Percentiles rank a stretch among this genome's conserved stretches.
phyloP scores from a whole-genome alignment of 371 early-diverging fungal species.

The Batrachochytrium dendrobatidis region DNA sequence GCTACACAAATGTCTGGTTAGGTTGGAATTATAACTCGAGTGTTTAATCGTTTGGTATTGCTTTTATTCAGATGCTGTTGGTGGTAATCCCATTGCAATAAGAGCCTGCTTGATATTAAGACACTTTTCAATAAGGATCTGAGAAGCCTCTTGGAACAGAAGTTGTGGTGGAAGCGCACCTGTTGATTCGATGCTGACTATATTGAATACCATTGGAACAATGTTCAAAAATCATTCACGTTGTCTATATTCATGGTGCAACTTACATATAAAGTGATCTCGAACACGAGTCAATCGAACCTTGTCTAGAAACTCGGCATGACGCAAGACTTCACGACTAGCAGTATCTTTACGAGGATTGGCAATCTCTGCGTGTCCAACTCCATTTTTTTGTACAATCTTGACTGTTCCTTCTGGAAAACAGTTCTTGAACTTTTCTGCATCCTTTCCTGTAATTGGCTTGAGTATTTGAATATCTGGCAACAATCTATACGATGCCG shows the following conservation, averaged over 20 bases:
- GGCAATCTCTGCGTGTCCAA: conserved; percentile 71
- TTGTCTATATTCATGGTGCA: neutral
- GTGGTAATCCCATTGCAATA: neutral
- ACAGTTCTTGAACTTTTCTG: conserved; percentile 79
- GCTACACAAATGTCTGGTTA: too few species aligned
- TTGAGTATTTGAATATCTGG: conserved; percentile 85
- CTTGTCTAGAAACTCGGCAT: conserved; percentile 85
- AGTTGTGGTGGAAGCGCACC: conserved; percentile 74
- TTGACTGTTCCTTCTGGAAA: conserved; percentile 91
- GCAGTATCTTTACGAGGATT: conserved; percentile 95
- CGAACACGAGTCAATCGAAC: conserved; percentile 85
- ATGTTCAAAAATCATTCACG: neutral
- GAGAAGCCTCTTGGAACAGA: conserved; percentile 67
- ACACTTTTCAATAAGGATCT: conserved; percentile 76
- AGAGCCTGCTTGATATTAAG: conserved; percentile 16
- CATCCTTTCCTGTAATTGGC: conserved; percentile 82
- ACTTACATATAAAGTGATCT: conserved; percentile 96
- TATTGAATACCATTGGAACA: neutral
- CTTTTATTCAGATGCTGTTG: too few species aligned
- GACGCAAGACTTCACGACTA: conserved; percentile 91
- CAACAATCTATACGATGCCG: conserved; percentile 92
- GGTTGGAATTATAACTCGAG: too few species aligned
- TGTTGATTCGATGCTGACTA: conserved; percentile 85
- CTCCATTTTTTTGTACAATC: conserved; percentile 55
- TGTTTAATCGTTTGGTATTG: too few species aligned